Evolutionary conservation across 1,139 yeast genomes (phyloP).

Genomic region (Yamadazyma blattariae): DNA sequence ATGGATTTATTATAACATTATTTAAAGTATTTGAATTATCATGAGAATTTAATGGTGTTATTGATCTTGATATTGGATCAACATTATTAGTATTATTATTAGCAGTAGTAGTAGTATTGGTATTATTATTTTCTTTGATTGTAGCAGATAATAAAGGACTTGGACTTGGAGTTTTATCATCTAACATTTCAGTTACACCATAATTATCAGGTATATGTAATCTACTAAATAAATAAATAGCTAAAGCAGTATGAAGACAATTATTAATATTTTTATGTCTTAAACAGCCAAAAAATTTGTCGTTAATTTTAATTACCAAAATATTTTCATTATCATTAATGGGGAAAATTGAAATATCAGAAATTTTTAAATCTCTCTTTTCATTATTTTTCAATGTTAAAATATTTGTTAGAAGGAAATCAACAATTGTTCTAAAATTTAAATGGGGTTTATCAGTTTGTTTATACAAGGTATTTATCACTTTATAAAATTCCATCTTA

Average conservation of each 20-base stretch:
- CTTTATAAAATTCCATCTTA: slow-evolving; percentile 6
- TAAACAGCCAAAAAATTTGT: slow-evolving; percentile 22
- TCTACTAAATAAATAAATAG: slow-evolving; percentile 28
- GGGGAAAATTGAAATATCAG: slow-evolving; percentile 18
- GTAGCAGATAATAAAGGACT: neutral
- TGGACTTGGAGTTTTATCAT: neutral
- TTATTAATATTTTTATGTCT: slow-evolving; percentile 26
- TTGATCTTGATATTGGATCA: neutral
- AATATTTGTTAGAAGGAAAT: slow-evolving; percentile 21
- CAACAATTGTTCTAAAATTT: slow-evolving; percentile 25
- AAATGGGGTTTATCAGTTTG: slow-evolving; percentile 21
- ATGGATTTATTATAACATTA: neutral
- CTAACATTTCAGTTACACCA: slow-evolving; percentile 14
- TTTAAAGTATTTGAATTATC: neutral
- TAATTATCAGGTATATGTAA: slow-evolving; percentile 30
- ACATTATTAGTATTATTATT: neutral
- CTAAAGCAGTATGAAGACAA: slow-evolving; percentile 30
- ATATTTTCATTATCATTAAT: slow-evolving; percentile 7
- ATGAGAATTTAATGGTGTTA: neutral
- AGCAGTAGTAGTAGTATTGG: neutral
- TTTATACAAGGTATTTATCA: slow-evolving; percentile 21
- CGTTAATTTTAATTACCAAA: slow-evolving; percentile 8
- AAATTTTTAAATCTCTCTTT: slow-evolving; percentile 15
- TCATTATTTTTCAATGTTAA: slow-evolving; percentile 3
- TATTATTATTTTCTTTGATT: too few species aligned